Percentiles rank a stretch among this genome's conserved stretches.
phyloP scores from a whole-genome alignment of 2,329 filamentous ascomycete genomes.

The Microdochium trichocladiopsis region DNA sequence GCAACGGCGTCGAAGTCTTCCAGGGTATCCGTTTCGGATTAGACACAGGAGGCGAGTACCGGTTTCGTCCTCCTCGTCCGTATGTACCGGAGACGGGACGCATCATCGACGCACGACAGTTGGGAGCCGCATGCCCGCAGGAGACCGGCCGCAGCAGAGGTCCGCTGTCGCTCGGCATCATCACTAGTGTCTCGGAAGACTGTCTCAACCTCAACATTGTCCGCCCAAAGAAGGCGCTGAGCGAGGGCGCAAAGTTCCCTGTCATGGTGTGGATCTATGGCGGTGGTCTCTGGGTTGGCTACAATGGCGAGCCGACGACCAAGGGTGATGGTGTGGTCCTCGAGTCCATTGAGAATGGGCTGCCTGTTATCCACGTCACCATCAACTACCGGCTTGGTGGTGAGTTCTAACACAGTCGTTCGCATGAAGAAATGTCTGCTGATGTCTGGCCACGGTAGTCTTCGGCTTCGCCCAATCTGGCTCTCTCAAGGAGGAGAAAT shows the following conservation, averaged over 20 bases:
- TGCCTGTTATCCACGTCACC: conserved; percentile 15
- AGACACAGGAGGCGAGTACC: conserved; percentile 34
- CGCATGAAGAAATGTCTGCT: neutral
- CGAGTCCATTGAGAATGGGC: conserved; percentile 29
- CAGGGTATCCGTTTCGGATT: conserved; percentile 38
- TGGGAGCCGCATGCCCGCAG: conserved; percentile 38
- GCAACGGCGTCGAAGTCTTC: conserved; percentile 38
- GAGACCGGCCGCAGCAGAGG: conserved; percentile 17
- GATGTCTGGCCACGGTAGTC: neutral
- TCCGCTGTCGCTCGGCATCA: conserved; percentile 24
- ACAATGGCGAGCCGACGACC: conserved; percentile 16
- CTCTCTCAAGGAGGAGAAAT: conserved; percentile 6
- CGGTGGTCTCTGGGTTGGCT: conserved; percentile 15
- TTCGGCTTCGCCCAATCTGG: conserved; percentile 9
- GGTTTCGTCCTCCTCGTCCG: conserved; percentile 36
- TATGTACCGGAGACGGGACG: conserved; percentile 21
- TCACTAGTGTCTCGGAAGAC: conserved; percentile 25
- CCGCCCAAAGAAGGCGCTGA: conserved; percentile 13
- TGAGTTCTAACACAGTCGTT: neutral
- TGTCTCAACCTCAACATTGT: conserved; percentile 21
- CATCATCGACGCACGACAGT: conserved; percentile 27
- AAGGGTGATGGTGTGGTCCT: conserved; percentile 31
- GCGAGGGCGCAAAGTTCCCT: conserved; percentile 11
- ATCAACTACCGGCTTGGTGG: conserved; percentile 13
- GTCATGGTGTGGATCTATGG: conserved; percentile 23